Conservation (phyloP, 768 basidiomycete species). For the Panaeolus papilionaceus region DNA sequence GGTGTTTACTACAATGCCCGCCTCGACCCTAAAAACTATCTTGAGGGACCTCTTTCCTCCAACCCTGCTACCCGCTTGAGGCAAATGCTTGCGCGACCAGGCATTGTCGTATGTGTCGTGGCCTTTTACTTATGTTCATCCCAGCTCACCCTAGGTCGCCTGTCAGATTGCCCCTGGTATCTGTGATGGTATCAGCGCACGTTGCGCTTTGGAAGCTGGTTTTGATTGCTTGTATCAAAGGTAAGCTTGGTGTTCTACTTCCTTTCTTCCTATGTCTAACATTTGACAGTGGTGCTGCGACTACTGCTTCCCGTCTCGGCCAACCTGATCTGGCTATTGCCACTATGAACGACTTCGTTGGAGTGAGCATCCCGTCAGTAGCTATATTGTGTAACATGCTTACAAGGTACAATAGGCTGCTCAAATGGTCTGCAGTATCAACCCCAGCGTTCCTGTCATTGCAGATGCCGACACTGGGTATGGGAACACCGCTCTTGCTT, state of each 20-base stretch:
- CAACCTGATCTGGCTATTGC: conserved; percentile 82
- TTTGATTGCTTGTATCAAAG: conserved; percentile 82
- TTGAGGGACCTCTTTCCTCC: conserved; percentile 70
- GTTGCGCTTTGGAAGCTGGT: conserved; percentile 81
- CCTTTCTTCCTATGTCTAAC: not conserved
- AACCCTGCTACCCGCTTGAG: conserved; percentile 77
- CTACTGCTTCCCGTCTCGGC: conserved; percentile 81
- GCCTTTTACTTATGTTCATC: not conserved
- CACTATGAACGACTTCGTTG: conserved; percentile 80
- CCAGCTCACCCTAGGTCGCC: not conserved
- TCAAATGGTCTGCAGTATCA: conserved; percentile 72
- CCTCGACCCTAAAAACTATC: conserved; percentile 70
- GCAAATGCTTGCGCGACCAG: conserved; percentile 72
- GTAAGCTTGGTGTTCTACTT: conserved; percentile 34
- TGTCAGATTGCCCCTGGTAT: conserved; percentile 76
- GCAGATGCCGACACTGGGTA: conserved; percentile 85
- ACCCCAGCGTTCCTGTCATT: conserved; percentile 72
- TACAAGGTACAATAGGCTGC: conserved; percentile 49
- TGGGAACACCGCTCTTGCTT: conserved; percentile 16
- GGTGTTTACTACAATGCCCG: conserved; percentile 67
- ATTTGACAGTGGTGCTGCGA: conserved; percentile 68
- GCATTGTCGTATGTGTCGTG: conserved; percentile 65
- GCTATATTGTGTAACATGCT: not conserved
- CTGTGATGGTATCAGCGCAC: conserved; percentile 81
- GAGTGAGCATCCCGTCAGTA: conserved; percentile 38